A percentile compares a stretch with the other conserved stretches of the same genome.
phyloP scores from a whole-genome alignment of 2,329 filamentous ascomycete species.

The Neofusicoccum umdonicola region DNA sequence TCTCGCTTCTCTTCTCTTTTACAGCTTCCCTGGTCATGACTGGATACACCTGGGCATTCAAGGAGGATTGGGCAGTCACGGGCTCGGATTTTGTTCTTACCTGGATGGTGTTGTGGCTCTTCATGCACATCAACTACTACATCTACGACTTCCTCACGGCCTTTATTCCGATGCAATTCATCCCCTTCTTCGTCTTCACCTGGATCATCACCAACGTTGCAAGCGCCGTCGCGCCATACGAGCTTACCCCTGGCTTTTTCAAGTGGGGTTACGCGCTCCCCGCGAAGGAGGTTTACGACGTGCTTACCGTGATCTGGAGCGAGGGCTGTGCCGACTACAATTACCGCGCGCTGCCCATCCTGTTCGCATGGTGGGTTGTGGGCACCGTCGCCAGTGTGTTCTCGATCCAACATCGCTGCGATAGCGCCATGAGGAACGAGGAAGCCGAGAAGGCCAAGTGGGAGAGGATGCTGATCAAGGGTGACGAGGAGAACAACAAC shows the following conservation, averaged over 20 bases:
- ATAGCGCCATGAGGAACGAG: background rate
- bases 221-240: constrained; percentile 41
- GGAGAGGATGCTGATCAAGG: constrained; percentile 10
- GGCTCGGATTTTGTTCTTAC: constrained; percentile 38
- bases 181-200: constrained; percentile 44
- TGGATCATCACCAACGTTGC: constrained; percentile 45
- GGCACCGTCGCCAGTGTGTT: constrained; percentile 1
- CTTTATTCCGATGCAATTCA: constrained; percentile 36
- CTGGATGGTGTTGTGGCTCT: constrained; percentile 45
- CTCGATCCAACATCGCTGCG: background rate
- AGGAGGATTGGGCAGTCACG: constrained; percentile 36
- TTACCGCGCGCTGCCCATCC: constrained; percentile 41
- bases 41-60: constrained; percentile 45
- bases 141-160: constrained; percentile 41
- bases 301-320: constrained; percentile 43
- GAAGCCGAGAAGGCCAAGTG: constrained; percentile 1
- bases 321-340: constrained; percentile 43
- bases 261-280: constrained; percentile 39
- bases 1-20: constrained; percentile 34
- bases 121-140: constrained; percentile 43
- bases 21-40: constrained; percentile 36
- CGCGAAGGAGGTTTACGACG: constrained; percentile 38
- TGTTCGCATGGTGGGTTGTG: constrained; percentile 42
- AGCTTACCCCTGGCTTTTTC: constrained; percentile 40
- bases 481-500: background rate